phyloP scores from a whole-genome alignment of 768 basidiomycete genomes.

The Lactifluus rugatus region DNA sequence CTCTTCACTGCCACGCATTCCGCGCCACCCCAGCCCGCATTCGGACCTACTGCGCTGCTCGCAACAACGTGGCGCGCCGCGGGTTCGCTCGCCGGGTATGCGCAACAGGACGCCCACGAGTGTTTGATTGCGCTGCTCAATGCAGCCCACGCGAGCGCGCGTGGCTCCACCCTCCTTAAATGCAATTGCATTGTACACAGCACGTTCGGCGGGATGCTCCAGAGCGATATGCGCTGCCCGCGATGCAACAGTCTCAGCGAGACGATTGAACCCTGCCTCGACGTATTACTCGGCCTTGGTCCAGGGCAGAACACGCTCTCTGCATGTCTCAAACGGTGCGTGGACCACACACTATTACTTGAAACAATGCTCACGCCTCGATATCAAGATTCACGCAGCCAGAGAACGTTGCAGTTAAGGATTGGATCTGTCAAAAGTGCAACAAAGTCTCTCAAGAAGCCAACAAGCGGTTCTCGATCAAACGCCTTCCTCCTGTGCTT shows the following conservation, averaged over 20 bases:
- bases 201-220: conserved; percentile 77
- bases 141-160: conserved; percentile 73
- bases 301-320: conserved; percentile 53
- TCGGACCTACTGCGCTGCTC: conserved; percentile 77
- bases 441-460: conserved; percentile 67
- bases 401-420: conserved; percentile 74
- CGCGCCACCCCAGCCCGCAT: conserved; percentile 37
- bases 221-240: conserved; percentile 85
- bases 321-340: conserved; percentile 64
- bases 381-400: conserved; percentile 67
- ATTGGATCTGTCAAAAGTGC: conserved; percentile 80
- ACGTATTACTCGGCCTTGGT: conserved; percentile 79
- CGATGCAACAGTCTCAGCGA: conserved; percentile 70
- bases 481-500: conserved; percentile 77
- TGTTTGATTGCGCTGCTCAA: conserved; percentile 78
- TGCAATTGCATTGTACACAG: conserved; percentile 90
- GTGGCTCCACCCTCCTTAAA: conserved; percentile 62
- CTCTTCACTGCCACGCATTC: conserved; percentile 63
- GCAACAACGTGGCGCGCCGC: conserved; percentile 74
- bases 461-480: conserved; percentile 77
- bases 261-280: conserved; percentile 83
- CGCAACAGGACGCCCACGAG: conserved; percentile 92
- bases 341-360: not conserved
- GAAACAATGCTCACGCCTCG: not conserved
- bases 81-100: conserved; percentile 78